phyloP scores from a whole-genome alignment of 495 filamentous ascomycete species.

The Penicillium manginii region DNA sequence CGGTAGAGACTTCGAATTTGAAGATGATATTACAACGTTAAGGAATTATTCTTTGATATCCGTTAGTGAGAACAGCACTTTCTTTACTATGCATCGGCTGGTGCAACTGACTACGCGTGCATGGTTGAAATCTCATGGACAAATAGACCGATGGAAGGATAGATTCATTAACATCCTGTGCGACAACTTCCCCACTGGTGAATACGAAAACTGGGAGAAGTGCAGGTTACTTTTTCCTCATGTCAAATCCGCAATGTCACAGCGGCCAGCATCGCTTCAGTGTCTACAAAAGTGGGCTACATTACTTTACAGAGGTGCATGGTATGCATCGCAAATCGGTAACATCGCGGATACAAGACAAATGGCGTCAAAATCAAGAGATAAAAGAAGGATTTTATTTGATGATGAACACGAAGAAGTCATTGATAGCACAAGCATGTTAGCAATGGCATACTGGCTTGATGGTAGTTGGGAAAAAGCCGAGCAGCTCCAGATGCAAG shows the following conservation, averaged over 20 bases:
- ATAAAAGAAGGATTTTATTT: neutral
- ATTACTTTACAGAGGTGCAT: constrained; percentile 18
- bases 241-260: constrained; percentile 18
- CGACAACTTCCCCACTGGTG: constrained; percentile 43
- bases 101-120: too few species aligned
- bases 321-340: neutral
- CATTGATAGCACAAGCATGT: neutral
- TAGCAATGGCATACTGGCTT: neutral
- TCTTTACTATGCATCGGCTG: too few species aligned
- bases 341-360: neutral
- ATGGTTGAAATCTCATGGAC: too few species aligned
- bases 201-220: constrained; percentile 34
- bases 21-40: too few species aligned
- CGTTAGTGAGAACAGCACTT: too few species aligned
- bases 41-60: too few species aligned
- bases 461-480: too few species aligned
- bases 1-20: too few species aligned
- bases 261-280: constrained; percentile 11
- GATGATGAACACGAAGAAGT: neutral
- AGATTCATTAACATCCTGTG: constrained; percentile 43
- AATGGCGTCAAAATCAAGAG: constrained; percentile 6
- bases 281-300: constrained; percentile 24
- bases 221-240: constrained; percentile 35
- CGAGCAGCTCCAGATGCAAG: too few species aligned
- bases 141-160: neutral